phyloP scores from a whole-genome alignment of 805 yeast genomes.

The Candida ficus region DNA sequence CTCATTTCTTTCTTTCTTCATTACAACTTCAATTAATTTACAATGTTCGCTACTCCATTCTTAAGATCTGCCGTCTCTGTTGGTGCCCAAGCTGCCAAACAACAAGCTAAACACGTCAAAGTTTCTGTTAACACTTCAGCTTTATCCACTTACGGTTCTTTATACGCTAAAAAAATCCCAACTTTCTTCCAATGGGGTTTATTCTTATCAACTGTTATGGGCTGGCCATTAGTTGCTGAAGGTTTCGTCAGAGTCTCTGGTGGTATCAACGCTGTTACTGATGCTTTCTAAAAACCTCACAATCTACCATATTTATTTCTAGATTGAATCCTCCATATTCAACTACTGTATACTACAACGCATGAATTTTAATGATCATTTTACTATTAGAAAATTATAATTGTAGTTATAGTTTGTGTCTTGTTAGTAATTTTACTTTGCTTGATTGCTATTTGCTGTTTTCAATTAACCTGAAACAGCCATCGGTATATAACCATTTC shows the following conservation, averaged over 20 bases:
- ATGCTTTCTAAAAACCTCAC: not conserved
- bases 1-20: not conserved
- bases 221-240: constrained; percentile 22
- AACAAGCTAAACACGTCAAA: constrained; percentile 18
- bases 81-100: constrained; percentile 16
- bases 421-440: not conserved
- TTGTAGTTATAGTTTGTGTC: not conserved
- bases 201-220: constrained; percentile 14
- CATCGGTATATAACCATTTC: no score
- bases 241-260: constrained; percentile 5
- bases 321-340: no score
- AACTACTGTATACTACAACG: no score
- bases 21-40: not conserved
- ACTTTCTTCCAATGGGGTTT: constrained; percentile 20
- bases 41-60: constrained; percentile 24
- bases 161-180: constrained; percentile 20
- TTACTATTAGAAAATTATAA: no score
- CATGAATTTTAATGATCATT: not conserved
- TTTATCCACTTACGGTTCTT: constrained; percentile 6
- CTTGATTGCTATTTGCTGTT: not conserved
- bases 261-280: constrained; percentile 3
- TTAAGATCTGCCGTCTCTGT: constrained; percentile 25
- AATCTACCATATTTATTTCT: no score
- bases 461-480: no score
- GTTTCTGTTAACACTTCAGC: constrained; percentile 15